Base-by-base conservation (phyloP, 164 flowering plant species). In the Vitis riparia region DNA sequence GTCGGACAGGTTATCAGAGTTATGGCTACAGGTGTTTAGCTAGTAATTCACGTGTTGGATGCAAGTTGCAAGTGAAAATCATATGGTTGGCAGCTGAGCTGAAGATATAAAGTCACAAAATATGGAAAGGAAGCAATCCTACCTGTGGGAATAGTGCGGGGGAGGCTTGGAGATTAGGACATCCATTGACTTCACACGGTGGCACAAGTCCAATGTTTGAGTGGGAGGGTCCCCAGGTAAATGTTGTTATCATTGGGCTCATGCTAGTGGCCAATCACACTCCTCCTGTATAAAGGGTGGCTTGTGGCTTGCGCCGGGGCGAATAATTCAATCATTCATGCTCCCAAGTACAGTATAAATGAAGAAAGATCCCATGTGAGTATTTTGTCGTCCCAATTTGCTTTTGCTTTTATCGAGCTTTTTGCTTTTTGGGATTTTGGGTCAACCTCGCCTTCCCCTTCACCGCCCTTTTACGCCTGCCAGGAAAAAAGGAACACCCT, bases 251-350 rank as follows among this genome's bases (percentile, higher is more conserved):
- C 59, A 78, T 75, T 75, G 64, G 65, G 66, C 55, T 51, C n/a
- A 49, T 59, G 72, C 55, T 58, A 70, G 71, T 80, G 82, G 64
- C 75, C 75, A 78, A 78, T 81, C 68, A 61, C 49, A 64, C 75
- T 74, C 63, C 23, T 62, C 63, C 71, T 65, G 71, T 57, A 51
- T 68, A 62, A 72, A 73, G 73, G 73, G 49, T 61, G 2, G 27
- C 27, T 23, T 23, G 27, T 23, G 27, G 27, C 27, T 23, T 23
- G 27, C 27, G 27, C 27, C 27, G 27, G 1, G 27, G 27, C 27
- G 27, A 23, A 23, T 23, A 68, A 79, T 71, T 68, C 69, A 69
- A 68, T 60, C 70, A 68, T 77, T 68, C 71, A 74, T 58, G 68
- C 75, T 19, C 44, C 44, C 44, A 48, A 55, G 71, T 58, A 78